Evolutionary conservation across 192 early-diverging fungal genomes (phyloP).

Genomic region (Nowakowskiella sp.): DNA sequence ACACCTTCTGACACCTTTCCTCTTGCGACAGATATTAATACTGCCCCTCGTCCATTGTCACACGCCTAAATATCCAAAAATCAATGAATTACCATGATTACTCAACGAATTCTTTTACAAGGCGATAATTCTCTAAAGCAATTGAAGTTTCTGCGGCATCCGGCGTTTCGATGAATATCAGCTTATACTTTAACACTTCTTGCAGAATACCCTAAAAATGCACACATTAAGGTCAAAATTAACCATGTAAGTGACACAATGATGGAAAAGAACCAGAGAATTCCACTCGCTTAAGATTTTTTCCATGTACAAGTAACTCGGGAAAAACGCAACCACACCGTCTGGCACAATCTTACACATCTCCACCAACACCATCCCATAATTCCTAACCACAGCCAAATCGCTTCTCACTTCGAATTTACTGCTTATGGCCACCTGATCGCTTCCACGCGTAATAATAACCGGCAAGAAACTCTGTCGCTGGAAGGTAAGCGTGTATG

Average conservation of each 20-base stretch:
- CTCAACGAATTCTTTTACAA: conserved; percentile 27
- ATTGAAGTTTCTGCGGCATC: conserved; percentile 95
- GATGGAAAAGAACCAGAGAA: conserved; percentile 60
- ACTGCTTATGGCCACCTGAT: conserved; percentile 95
- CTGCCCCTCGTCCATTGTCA: conserved; percentile 96
- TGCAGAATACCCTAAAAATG: conserved; percentile 71
- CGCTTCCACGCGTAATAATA: conserved; percentile 92
- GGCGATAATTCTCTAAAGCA: conserved; percentile 90
- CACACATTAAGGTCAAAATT: not conserved
- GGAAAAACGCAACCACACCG: conserved; percentile 97
- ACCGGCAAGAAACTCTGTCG: too few species aligned
- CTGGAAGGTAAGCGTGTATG: conserved; percentile 27
- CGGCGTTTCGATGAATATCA: conserved; percentile 99
- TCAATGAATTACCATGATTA: not conserved
- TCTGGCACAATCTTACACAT: conserved; percentile 91
- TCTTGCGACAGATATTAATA: conserved; percentile 93
- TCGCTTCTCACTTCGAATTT: conserved; percentile 99
- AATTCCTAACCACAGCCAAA: conserved; percentile 96
- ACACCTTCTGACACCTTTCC: conserved; percentile 99
- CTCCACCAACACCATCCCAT: conserved; percentile 93
- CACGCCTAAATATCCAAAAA: conserved; percentile 54
- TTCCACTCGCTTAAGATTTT: conserved; percentile 98
- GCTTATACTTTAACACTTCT: conserved; percentile 91
- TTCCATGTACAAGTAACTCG: conserved; percentile 98
- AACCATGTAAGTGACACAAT: not conserved